Percentiles rank a stretch among this genome's conserved stretches.
phyloP scores from a whole-genome alignment of 2,329 filamentous ascomycete genomes.

The Cladobotryum mycophilum region DNA sequence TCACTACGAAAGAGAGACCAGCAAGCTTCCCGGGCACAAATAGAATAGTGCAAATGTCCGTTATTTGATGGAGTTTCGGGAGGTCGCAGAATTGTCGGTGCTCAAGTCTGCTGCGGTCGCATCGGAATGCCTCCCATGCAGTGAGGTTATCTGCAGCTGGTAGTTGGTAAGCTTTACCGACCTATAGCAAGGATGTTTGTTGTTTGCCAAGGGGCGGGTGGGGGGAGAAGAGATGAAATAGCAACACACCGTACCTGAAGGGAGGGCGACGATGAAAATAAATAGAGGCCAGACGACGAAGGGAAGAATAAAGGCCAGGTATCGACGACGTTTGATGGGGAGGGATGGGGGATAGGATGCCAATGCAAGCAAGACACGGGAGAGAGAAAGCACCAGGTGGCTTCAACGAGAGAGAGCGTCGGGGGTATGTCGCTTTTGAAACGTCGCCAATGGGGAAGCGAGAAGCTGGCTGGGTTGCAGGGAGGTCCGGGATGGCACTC shows the following conservation, averaged over 20 bases:
- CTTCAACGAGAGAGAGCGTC: constrained; percentile 20
- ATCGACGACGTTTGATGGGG: constrained; percentile 4
- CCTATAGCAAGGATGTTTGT: constrained; percentile 12
- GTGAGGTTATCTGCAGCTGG: constrained; percentile 8
- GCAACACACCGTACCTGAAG: neutral
- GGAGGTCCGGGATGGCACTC: constrained; percentile 14
- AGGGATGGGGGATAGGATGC: constrained; percentile 11
- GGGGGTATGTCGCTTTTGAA: constrained; percentile 19
- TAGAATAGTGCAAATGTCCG: neutral
- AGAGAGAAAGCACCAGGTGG: constrained; percentile 28
- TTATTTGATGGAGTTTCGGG: constrained; percentile 8
- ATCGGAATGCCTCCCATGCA: constrained; percentile 7
- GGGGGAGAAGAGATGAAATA: neutral
- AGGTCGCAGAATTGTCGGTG: constrained; percentile 4
- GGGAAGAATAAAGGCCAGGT: neutral
- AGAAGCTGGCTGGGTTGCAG: constrained; percentile 21
- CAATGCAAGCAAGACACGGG: constrained; percentile 20
- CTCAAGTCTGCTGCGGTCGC: constrained; percentile 5
- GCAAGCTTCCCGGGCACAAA: neutral
- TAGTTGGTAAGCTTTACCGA: neutral
- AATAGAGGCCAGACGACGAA: constrained; percentile 1
- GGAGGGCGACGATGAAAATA: constrained; percentile 14
- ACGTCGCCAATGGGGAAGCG: constrained; percentile 20
- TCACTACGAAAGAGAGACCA: neutral
- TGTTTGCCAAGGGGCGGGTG: neutral